Evolutionary conservation across 2,329 filamentous ascomycete species (phyloP).

Genomic region (Colletotrichum cereale): DNA sequence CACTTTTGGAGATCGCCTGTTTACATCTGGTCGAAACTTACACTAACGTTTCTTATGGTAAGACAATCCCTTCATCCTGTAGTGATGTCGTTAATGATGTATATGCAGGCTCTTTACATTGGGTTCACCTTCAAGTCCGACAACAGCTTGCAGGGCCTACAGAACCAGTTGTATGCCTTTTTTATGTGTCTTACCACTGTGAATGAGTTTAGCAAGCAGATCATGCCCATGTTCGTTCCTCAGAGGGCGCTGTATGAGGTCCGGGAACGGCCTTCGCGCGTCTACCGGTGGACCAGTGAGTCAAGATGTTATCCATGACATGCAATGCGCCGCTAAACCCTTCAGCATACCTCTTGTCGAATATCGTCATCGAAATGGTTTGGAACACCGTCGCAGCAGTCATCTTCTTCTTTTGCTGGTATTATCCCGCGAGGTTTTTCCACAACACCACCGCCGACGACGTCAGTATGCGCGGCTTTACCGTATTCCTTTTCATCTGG

Average conservation of each 20-base stretch:
- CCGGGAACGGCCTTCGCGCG: slow-evolving; percentile 75
- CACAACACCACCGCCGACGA: slow-evolving; percentile 60
- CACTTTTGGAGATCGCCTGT: slow-evolving; percentile 80
- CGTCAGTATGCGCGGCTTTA: slow-evolving; percentile 34
- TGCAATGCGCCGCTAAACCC: background rate
- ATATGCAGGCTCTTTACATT: slow-evolving; percentile 68
- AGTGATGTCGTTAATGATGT: slow-evolving; percentile 45
- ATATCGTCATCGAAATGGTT: slow-evolving; percentile 75
- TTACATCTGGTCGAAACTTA: slow-evolving; percentile 77
- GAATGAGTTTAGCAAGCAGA: slow-evolving; percentile 70
- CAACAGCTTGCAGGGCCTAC: slow-evolving; percentile 72
- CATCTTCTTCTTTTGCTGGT: slow-evolving; percentile 76
- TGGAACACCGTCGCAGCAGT: slow-evolving; percentile 76
- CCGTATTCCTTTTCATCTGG: slow-evolving; percentile 42
- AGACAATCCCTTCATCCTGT: background rate
- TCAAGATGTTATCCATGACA: no score
- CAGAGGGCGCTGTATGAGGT: slow-evolving; percentile 77
- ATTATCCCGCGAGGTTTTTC: slow-evolving; percentile 77
- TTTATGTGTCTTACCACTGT: slow-evolving; percentile 80
- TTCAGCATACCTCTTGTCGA: slow-evolving; percentile 35
- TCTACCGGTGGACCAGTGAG: slow-evolving; percentile 57
- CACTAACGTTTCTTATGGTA: slow-evolving; percentile 59
- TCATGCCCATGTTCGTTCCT: slow-evolving; percentile 79
- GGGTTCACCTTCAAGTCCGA: slow-evolving; percentile 73
- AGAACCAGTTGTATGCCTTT: slow-evolving; percentile 76